These are phyloP conservation scores for Mrakia gelida DNA, from an alignment of 768 basidiomycete species.

Conservation along the genomic window DNA sequence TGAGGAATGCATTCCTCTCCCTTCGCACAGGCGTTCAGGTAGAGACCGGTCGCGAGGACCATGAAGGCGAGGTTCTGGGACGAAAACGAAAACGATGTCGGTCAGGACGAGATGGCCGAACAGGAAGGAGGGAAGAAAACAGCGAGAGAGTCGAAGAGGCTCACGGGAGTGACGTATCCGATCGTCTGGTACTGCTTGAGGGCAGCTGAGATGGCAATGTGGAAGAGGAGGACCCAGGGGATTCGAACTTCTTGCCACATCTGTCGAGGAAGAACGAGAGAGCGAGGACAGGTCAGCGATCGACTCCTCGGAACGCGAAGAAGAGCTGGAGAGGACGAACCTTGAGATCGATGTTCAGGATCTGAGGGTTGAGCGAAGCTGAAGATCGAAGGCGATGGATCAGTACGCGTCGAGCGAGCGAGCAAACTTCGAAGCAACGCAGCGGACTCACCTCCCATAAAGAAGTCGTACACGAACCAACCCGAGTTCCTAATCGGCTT, in stretches of 20 bases:
- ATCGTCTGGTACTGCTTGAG: slow-evolving; percentile 92
- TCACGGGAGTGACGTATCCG: slow-evolving; percentile 84
- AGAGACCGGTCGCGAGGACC: slow-evolving; percentile 92
- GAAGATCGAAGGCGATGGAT: slow-evolving; percentile 39
- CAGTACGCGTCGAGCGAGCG: not conserved
- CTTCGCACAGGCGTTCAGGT: slow-evolving; percentile 72
- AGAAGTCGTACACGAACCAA: slow-evolving; percentile 66
- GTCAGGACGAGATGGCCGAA: not conserved
- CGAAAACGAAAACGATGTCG: not conserved
- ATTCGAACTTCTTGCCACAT: slow-evolving; percentile 57
- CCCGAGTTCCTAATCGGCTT: slow-evolving; percentile 91
- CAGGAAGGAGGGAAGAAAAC: not conserved
- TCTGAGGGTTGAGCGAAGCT: slow-evolving; percentile 83
- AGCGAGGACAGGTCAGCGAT: not conserved
- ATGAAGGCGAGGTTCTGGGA: slow-evolving; percentile 90
- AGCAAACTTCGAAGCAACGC: too few species aligned
- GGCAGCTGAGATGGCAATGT: slow-evolving; percentile 82
- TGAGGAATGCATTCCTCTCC: slow-evolving; percentile 83
- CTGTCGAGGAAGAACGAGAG: not conserved
- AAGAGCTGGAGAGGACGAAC: slow-evolving; percentile 61
- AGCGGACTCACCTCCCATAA: slow-evolving; percentile 29
- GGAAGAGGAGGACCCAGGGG: slow-evolving; percentile 94
- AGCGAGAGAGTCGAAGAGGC: too few species aligned
- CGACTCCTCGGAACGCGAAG: slow-evolving; percentile 43
- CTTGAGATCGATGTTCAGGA: slow-evolving; percentile 87